Base-by-base conservation (phyloP, 2,329 filamentous ascomycete genomes). In the Mycocentrospora acerina region DNA sequence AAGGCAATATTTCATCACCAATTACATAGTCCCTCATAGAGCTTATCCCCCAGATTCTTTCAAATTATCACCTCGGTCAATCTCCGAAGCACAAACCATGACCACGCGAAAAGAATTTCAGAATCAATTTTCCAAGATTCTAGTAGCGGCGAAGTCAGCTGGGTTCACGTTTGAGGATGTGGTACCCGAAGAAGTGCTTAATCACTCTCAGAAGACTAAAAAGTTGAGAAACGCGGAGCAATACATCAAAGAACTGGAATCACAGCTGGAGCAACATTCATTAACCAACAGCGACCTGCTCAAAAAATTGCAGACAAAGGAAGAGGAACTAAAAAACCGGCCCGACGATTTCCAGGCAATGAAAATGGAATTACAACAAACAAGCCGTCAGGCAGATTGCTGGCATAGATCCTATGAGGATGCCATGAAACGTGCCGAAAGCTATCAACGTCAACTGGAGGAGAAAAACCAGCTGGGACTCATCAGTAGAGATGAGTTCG, bases 351-450 rank as follows among this genome's bases (percentile, higher is more conserved):
- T 51, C 32, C 35, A 48, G 25, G 28, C 34, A 30, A 33, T 50
- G 10, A 28, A 43, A 29, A 33, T 53, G n/a, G 55, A 58, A 18
- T 41, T 57, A 8, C 42, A 46, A 14, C 51, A 52, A 16, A 43
- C 47, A 6, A 32, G 36, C 7, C 47, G 31, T 24, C 39, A 37
- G 6, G 38, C 52, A 14, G 34, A 41, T 1, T 42, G 44, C 12
- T 43, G 54, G 25, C 47, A 53, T 12, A 25, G 32, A 8, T 37
- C 46, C 17, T 28, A 34, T 2, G 35, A 51, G 4, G 32, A 48
- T 13, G 32, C 45, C 3, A 15, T 13, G 2, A 14, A 42, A 5
- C 53, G 48, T 17, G 42, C 43, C 4, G 35, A 47, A 19, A 51
- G 46, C 10, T 51, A 51, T 16, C 44, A 49, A 16, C 31, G 30